Conservation (phyloP, 257 asterid species). For the Nicotiana undulata region DNA sequence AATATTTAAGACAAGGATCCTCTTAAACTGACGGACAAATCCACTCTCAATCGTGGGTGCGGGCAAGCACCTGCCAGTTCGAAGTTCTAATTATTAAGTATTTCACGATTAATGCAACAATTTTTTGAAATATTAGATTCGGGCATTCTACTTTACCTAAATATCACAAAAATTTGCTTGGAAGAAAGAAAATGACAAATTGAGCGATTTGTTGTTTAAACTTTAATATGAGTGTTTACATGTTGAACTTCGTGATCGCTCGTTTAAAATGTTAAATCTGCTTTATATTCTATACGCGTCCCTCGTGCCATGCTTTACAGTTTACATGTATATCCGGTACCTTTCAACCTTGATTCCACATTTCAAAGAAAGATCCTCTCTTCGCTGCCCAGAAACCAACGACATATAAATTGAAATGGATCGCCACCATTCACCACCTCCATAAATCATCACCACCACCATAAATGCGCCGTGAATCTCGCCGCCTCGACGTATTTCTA, state of each 20-base stretch:
- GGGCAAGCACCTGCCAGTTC: too few species aligned
- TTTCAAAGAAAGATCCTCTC: neutral
- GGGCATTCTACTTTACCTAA: too few species aligned
- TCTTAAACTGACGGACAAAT: too few species aligned
- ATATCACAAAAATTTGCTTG: too few species aligned
- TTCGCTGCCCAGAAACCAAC: neutral
- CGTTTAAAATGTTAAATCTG: neutral
- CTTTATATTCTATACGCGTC: neutral
- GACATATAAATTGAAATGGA: neutral
- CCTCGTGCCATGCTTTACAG: neutral
- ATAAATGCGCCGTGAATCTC: neutral
- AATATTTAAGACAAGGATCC: too few species aligned
- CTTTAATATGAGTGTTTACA: too few species aligned
- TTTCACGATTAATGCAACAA: too few species aligned
- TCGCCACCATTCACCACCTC: neutral
- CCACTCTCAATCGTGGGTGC: too few species aligned
- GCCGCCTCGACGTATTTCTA: neutral
- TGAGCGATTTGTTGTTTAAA: too few species aligned
- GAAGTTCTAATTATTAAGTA: too few species aligned
- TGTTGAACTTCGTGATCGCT: neutral
- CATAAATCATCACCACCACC: neutral
- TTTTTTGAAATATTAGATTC: too few species aligned
- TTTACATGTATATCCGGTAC: neutral
- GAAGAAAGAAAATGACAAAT: too few species aligned
- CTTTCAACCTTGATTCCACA: neutral